A percentile compares a stretch with the other conserved stretches of the same genome.
Evolutionary conservation across 371 early-diverging fungal genomes (phyloP).

Genomic region (Apophysomyces trapeziformis): DNA sequence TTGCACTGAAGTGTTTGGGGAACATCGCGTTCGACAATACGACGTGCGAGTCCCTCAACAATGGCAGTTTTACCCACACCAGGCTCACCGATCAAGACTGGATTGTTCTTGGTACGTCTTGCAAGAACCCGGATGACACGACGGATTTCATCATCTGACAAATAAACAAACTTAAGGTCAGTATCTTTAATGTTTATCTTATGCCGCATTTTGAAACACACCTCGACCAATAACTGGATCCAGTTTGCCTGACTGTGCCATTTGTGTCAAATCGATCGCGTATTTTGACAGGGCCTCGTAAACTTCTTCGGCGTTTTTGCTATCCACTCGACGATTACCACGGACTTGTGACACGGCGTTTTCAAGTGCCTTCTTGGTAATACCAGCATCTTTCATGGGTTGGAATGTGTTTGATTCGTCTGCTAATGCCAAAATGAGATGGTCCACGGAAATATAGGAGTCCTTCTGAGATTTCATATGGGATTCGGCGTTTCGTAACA

Average conservation of each 20-base stretch:
- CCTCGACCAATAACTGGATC: conserved; percentile 90
- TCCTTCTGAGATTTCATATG: conserved; percentile 84
- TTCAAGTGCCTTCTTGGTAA: conserved; percentile 75
- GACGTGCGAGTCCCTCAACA: conserved; percentile 95
- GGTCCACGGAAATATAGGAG: conserved; percentile 87
- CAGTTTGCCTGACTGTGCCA: conserved; percentile 75
- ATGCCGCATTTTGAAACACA: not conserved
- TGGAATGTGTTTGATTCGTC: conserved; percentile 67
- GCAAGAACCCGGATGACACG: conserved; percentile 82
- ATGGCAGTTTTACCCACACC: conserved; percentile 98
- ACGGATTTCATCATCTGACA: conserved; percentile 76
- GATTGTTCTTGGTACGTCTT: conserved; percentile 91
- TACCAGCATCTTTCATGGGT: conserved; percentile 72
- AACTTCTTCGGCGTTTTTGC: conserved; percentile 85
- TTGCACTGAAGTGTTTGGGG: conserved; percentile 86
- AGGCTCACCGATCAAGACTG: conserved; percentile 87
- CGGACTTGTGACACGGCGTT: conserved; percentile 81
- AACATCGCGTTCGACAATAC: conserved; percentile 95
- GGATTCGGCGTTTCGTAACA: conserved; percentile 75
- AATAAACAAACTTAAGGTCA: not conserved
- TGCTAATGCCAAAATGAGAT: conserved; percentile 80
- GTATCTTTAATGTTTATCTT: not conserved
- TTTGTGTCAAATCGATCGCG: conserved; percentile 88
- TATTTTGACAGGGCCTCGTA: conserved; percentile 90
- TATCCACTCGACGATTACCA: conserved; percentile 85